These are phyloP conservation scores for Gamsiella multidivaricata DNA, from an alignment of 192 early-diverging fungal species.

Conservation along the genomic window DNA sequence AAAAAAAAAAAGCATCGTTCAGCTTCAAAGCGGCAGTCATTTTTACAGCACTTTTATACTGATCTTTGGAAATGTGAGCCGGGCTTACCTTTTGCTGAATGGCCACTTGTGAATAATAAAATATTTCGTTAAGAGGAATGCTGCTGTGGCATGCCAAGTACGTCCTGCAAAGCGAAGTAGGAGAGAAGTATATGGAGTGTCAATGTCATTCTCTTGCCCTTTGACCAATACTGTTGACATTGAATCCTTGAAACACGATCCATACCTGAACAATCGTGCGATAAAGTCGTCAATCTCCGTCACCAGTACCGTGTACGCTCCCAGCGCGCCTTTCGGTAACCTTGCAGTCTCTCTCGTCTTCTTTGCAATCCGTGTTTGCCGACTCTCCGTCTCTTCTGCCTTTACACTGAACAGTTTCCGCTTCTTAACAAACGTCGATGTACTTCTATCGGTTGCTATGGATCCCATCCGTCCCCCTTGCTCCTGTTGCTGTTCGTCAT, in stretches of 20 bases:
- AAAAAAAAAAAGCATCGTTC: too few relatives aligned
- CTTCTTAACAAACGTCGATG: conserved; percentile 29
- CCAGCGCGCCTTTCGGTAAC: conserved; percentile 53
- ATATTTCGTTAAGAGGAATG: conserved; percentile 78
- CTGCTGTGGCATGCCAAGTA: conserved; percentile 68
- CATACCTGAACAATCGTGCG: conserved; percentile 56
- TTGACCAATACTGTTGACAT: not conserved
- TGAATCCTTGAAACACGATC: not conserved
- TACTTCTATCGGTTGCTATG: too few relatives aligned
- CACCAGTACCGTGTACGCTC: conserved; percentile 43
- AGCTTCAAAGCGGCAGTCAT: too few relatives aligned
- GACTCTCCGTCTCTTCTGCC: conserved; percentile 31
- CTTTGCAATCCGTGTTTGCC: conserved; percentile 58
- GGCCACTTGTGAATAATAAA: conserved; percentile 80
- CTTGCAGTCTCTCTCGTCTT: conserved; percentile 55
- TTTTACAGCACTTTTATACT: too few relatives aligned
- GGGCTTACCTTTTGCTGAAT: conserved; percentile 75
- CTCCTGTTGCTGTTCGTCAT: conserved; percentile 6
- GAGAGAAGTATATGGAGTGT: not conserved
- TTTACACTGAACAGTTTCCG: conserved; percentile 44
- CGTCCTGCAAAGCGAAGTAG: conserved; percentile 28
- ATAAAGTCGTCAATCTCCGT: conserved; percentile 40
- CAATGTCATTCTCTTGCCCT: not conserved
- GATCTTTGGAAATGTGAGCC: not conserved
- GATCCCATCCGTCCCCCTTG: too few relatives aligned